Base-by-base conservation (phyloP, 2,329 filamentous ascomycete genomes). In the Aspergillus sp. region DNA sequence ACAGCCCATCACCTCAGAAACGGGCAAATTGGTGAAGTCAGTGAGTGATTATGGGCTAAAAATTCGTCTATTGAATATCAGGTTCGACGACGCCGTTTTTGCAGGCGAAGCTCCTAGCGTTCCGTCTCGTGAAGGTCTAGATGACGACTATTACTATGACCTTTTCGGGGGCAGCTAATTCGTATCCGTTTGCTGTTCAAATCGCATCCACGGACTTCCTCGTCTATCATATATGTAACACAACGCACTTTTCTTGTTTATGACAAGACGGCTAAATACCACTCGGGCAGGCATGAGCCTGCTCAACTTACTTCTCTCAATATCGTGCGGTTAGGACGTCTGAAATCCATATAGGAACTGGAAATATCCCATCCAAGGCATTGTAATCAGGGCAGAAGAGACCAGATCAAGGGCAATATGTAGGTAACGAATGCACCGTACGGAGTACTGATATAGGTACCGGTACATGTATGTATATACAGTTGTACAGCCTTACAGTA, bases 1-100 rank as follows among this genome's bases (percentile, higher is more conserved):
- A 76, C 87, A 93, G 60, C 95, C 95, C 20, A 97, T 99, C 72
- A 99, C 95, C n/a, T 87, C 92, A 2, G 94, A 98, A 78, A 98
- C 95, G 39, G 94, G 90, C 73, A 96, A 95, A 75, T 80, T 98
- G 62, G 89, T 97, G 56, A 87, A 88, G 57, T 80, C 97, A 68
- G 90, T 98, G 60, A 87, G 88, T 70, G 90, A 96, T 67, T 98
- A 96, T 73, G 93, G 95, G 4, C 80, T 98, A 63, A 96, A 96
- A 80, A 96, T 99, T 63, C 83, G 95, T 46, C 78, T 99, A 71
- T 81, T 99, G 68, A 99, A 98, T 75, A 90, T 99, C 47, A 83
- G 92, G 57, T 90, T 93, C 78, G 92, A 98, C 73, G 90, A 96
- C 72, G 85, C 88, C 50, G 87, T 85, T 24, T 86, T 85, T 55